These are phyloP conservation scores for Xerocomellus amylosporus DNA, from an alignment of 768 basidiomycete species.

Conservation along the genomic window DNA sequence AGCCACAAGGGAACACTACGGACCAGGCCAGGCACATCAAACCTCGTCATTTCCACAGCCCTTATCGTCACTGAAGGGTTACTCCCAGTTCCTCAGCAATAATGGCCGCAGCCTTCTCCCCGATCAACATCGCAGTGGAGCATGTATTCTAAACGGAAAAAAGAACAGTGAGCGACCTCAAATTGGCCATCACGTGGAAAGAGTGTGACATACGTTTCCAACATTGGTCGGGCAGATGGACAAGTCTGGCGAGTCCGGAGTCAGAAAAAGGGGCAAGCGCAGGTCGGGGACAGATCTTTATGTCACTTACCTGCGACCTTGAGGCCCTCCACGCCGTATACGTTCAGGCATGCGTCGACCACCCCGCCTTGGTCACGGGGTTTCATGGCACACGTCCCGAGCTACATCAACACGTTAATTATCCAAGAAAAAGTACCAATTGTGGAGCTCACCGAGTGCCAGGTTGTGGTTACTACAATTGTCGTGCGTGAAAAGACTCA, in stretches of 20 bases:
- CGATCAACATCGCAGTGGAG: constrained; percentile 44
- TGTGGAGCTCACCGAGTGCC: constrained; percentile 16
- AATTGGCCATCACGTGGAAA: too few relatives aligned
- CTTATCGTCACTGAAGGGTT: too few relatives aligned
- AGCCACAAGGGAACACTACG: too few relatives aligned
- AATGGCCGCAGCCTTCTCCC: constrained; percentile 60
- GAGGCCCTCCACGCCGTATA: constrained; percentile 57
- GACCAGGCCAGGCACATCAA: too few relatives aligned
- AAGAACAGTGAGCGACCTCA: background rate
- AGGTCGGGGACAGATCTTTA: too few relatives aligned
- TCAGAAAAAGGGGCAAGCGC: background rate
- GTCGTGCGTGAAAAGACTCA: background rate
- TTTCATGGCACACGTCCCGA: constrained; percentile 72
- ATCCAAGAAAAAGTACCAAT: too few relatives aligned
- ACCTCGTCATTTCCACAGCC: too few relatives aligned
- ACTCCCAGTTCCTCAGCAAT: constrained; percentile 51
- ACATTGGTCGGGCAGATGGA: constrained; percentile 35
- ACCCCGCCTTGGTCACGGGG: constrained; percentile 57
- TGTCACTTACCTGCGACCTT: constrained; percentile 55
- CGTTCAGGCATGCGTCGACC: constrained; percentile 57
- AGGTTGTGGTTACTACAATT: constrained; percentile 3
- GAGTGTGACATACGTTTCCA: constrained; percentile 17
- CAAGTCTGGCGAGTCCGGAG: constrained; percentile 25
- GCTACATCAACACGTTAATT: constrained; percentile 29
- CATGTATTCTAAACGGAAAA: constrained; percentile 36